Evolutionary conservation across 768 basidiomycete genomes (phyloP), one percentile per base, ranked within the genome.

Genomic region (Cyathus striatus): DNA sequence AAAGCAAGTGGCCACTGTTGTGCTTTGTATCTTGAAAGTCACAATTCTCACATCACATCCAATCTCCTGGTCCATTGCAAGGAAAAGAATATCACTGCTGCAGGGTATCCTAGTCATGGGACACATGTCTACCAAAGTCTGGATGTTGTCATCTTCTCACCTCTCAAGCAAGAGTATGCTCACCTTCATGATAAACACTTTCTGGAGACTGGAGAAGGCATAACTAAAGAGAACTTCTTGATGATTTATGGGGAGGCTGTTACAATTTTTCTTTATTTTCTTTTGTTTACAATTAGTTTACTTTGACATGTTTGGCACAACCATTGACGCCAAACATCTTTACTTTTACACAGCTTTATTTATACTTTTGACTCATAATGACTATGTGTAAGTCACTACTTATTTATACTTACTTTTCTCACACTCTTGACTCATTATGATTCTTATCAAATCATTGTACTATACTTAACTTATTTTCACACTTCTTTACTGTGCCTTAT

Each of bases 81-180:
- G 2, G 38, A 51, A 0, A 41, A 72, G 45, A 53, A 60, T 1
- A 75, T 76, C n/a, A 44, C 59, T 18, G 50, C 76, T 4, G 46
- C 75, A 0, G 70, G 66, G 45, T 76, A 75, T 54, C 73, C 68
- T 14, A 50, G 72, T 16, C 72, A 77, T 46, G 43, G 50, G 3
- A 75, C 68, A 0, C 75, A 78, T 46, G 44, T 68, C 26, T 70
- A 66, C 36, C 73, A 75, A 46, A 68, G 65, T 0, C 62, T 72
- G 17, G 70, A 75, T 47, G 59, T 75, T 27, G 66, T 64, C 2
- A 53, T 60, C 18, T 69, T 68, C 27, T 38, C 42, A 2, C 26
- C 49, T 3, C 42, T 73, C 5, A 73, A 74, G 47, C 14, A 22
- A 1, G 46, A 24, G n/a, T 63, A 41, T 21, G 16, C 26, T 9